phyloP scores from a whole-genome alignment of 352 stramenopile genomes.

The Pythium periplocum region DNA sequence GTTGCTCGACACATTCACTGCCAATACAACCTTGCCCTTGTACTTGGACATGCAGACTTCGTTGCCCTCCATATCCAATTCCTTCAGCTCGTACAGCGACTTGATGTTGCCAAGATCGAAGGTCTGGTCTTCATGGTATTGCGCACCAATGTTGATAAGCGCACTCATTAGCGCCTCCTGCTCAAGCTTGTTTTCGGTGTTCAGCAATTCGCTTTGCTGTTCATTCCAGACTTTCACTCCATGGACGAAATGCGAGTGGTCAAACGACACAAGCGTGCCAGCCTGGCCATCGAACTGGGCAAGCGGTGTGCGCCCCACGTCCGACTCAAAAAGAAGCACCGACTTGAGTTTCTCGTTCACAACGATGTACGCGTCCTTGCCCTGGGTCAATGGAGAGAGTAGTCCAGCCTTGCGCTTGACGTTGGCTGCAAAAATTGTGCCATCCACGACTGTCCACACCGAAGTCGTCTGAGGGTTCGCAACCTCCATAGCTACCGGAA shows the following conservation, averaged over 20 bases:
- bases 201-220: constrained; percentile 22
- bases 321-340: constrained; percentile 35
- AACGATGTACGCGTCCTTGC: constrained; percentile 51
- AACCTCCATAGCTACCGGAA: constrained; percentile 30
- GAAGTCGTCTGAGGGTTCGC: constrained; percentile 28
- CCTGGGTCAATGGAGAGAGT: constrained; percentile 45
- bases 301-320: constrained; percentile 15
- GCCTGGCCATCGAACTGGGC: constrained; percentile 24
- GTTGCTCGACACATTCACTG: constrained; percentile 21
- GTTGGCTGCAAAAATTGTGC: constrained; percentile 13
- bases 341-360: constrained; percentile 37
- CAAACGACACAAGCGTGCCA: constrained; percentile 3
- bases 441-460: constrained; percentile 17
- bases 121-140: constrained; percentile 36
- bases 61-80: constrained; percentile 51
- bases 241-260: constrained; percentile 25
- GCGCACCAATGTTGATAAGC: constrained; percentile 37
- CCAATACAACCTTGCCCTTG: constrained; percentile 20
- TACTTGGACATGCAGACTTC: constrained; percentile 57
- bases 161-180: constrained; percentile 44
- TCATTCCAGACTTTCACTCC: constrained; percentile 42
- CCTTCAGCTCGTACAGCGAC: constrained; percentile 73
- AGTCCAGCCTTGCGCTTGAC: constrained; percentile 60
- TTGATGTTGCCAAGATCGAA: constrained; percentile 27
- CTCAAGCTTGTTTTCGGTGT: constrained; percentile 30